Evolutionary conservation across 257 asterid genomes (phyloP).

Genomic region (Plantago ovata): DNA sequence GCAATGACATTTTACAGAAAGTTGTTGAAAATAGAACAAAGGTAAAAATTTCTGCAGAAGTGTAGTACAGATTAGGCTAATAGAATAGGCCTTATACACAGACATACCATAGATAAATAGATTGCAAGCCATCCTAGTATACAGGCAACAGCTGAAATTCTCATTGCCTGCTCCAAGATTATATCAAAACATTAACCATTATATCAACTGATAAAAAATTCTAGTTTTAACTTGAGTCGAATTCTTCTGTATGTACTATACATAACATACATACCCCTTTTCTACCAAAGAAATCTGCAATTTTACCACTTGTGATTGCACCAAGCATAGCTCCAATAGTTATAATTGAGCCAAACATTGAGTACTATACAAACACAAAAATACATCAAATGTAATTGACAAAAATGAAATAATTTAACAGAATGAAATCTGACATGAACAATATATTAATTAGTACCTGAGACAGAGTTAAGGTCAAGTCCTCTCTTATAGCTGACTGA

Average conservation of each 20-base stretch:
- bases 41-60: neutral
- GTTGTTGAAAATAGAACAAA: no score
- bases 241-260: no score
- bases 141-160: constrained; percentile 66
- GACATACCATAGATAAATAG: constrained; percentile 49
- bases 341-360: constrained; percentile 8
- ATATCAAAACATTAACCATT: neutral
- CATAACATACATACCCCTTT: constrained; percentile 73
- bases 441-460: constrained; percentile 38
- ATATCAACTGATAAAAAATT: neutral
- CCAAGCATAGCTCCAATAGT: constrained; percentile 78
- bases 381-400: neutral
- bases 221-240: neutral
- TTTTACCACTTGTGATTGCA: constrained; percentile 67
- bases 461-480: constrained; percentile 53
- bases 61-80: no score
- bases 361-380: neutral
- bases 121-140: constrained; percentile 73
- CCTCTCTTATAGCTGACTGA: constrained; percentile 67
- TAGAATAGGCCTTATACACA: neutral
- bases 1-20: constrained; percentile 7
- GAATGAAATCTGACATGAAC: neutral
- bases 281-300: constrained; percentile 68
- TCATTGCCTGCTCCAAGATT: constrained; percentile 63
- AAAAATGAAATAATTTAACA: neutral